Evolutionary conservation across 495 filamentous ascomycete genomes (phyloP).

Genomic region (Penicillium soppii): DNA sequence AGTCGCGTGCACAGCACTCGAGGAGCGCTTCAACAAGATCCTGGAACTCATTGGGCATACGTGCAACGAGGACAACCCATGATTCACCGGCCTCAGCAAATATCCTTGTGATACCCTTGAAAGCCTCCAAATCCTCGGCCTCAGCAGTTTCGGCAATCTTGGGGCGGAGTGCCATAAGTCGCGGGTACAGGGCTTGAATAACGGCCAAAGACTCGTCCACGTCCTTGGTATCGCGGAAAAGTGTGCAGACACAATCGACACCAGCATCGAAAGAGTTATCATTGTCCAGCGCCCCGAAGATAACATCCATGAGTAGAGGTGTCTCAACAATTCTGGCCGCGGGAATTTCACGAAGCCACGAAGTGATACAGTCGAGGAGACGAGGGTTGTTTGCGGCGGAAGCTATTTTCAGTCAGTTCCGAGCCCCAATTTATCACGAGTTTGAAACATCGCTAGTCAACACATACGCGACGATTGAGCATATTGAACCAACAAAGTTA

Average conservation of each 20-base stretch:
- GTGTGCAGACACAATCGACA: conserved; percentile 89
- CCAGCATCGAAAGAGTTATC: conserved; percentile 81
- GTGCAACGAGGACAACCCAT: conserved; percentile 87
- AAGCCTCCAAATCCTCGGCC: conserved; percentile 81
- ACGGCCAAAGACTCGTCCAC: conserved; percentile 76
- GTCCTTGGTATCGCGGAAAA: conserved; percentile 90
- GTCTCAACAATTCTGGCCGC: conserved; percentile 81
- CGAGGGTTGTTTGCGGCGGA: conserved; percentile 82
- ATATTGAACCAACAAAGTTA: conserved; percentile 82
- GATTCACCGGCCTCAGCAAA: conserved; percentile 93
- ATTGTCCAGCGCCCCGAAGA: conserved; percentile 71
- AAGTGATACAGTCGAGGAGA: conserved; percentile 90
- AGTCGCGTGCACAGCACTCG: conserved; percentile 84
- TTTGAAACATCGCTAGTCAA: neutral
- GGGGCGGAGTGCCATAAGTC: conserved; percentile 72
- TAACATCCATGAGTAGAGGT: conserved; percentile 74
- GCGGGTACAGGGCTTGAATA: conserved; percentile 83
- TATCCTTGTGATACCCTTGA: conserved; percentile 82
- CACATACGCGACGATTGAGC: conserved; percentile 82
- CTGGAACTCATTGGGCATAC: conserved; percentile 76
- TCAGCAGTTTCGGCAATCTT: conserved; percentile 74
- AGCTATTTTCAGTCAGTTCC: conserved; percentile 27
- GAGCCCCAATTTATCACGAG: neutral
- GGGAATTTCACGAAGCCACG: conserved; percentile 91
- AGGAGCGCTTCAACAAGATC: conserved; percentile 86